Percentiles rank a stretch among this genome's conserved stretches.
Conservation (phyloP, 306 rosid species). For the Lathyrus tuberosus region DNA sequence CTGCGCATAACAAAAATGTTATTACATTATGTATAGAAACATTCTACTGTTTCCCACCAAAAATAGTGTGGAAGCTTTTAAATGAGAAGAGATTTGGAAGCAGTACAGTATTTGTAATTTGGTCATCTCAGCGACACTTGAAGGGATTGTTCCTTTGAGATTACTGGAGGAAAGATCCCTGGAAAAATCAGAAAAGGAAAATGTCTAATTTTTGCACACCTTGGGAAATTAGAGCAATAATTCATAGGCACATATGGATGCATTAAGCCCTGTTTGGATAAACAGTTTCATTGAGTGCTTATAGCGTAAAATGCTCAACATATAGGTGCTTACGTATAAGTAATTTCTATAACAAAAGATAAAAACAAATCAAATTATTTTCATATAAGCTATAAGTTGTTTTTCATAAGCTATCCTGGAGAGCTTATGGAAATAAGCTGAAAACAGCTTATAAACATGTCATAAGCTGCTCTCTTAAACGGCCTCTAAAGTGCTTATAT, state of each 20-base stretch:
- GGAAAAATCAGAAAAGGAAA: constrained; percentile 27
- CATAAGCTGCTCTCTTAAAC: background rate
- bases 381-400: background rate
- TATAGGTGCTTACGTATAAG: background rate
- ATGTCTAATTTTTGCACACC: background rate
- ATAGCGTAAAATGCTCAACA: background rate
- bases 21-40: constrained; percentile 16
- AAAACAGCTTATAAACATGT: background rate
- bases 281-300: background rate
- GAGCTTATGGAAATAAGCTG: background rate
- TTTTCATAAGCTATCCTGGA: background rate
- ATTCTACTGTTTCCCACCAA: constrained; percentile 16
- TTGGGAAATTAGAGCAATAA: background rate
- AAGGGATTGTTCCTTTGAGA: constrained; percentile 68
- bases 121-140: constrained; percentile 57
- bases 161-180: constrained; percentile 73
- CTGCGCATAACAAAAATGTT: constrained; percentile 48
- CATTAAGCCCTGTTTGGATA: background rate
- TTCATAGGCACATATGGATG: background rate
- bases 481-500: background rate
- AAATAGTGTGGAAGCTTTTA: constrained; percentile 14
- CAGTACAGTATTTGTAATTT: constrained; percentile 66
- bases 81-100: constrained; percentile 28
- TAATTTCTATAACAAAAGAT: background rate
- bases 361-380: background rate